Conservation (phyloP, 257 asterid species). For the Solanum acaule region DNA sequence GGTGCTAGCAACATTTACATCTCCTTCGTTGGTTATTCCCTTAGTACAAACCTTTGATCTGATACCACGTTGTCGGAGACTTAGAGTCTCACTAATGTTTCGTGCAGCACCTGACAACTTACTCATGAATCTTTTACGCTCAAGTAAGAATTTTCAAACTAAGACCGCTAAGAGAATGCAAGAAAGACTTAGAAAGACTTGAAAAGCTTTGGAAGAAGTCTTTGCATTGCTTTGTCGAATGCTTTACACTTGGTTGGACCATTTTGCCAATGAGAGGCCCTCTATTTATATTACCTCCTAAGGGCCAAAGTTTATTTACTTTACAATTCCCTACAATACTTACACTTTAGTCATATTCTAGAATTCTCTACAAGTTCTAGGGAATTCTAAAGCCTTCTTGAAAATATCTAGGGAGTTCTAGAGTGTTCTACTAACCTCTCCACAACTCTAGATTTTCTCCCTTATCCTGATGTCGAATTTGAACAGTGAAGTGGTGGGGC, state of each 20-base stretch:
- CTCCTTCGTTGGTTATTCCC: too few species aligned
- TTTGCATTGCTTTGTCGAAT: too few species aligned
- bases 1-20: too few species aligned
- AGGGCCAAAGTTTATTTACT: neutral
- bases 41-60: too few species aligned
- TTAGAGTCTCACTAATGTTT: neutral
- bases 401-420: too few species aligned
- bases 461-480: too few species aligned
- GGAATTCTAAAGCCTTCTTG: neutral
- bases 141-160: neutral
- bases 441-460: neutral
- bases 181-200: neutral
- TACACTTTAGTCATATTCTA: neutral
- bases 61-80: neutral
- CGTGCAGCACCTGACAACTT: neutral
- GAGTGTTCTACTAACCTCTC: neutral
- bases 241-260: neutral
- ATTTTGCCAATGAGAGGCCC: neutral
- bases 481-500: too few species aligned
- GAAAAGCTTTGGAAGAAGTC: too few species aligned
- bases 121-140: neutral
- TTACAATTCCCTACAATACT: neutral
- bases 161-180: neutral
- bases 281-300: neutral
- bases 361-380: neutral